Evolutionary conservation across 2,329 filamentous ascomycete genomes (phyloP).

Genomic region (Pyrenophora tritici-repentis): DNA sequence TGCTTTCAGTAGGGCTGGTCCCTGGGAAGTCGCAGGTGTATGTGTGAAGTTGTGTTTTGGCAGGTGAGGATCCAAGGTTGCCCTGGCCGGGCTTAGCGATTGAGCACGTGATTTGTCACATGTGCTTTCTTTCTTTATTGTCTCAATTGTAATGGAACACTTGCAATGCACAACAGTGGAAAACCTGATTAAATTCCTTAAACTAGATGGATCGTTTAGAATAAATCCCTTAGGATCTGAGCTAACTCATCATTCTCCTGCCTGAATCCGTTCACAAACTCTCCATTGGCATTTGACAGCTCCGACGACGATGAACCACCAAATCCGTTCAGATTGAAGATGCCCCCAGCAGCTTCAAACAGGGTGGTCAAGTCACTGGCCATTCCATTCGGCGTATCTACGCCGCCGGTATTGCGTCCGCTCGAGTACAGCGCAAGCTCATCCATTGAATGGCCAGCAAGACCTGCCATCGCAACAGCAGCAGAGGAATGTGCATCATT

Average conservation of each 20-base stretch:
- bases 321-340: constrained; percentile 30
- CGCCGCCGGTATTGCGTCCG: constrained; percentile 38
- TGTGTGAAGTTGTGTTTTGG: constrained; percentile 16
- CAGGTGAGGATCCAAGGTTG: constrained; percentile 21
- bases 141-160: background rate
- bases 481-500: constrained; percentile 64
- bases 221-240: constrained; percentile 63
- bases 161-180: too few species aligned
- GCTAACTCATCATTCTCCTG: constrained; percentile 66
- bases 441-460: constrained; percentile 66
- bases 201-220: constrained; percentile 45
- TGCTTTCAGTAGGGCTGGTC: constrained; percentile 5
- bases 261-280: constrained; percentile 53
- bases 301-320: constrained; percentile 37
- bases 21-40: constrained; percentile 4
- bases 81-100: constrained; percentile 25
- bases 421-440: constrained; percentile 57
- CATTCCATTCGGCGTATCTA: constrained; percentile 62
- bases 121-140: background rate
- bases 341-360: constrained; percentile 66
- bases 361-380: constrained; percentile 67
- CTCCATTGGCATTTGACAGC: constrained; percentile 47
- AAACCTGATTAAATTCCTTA: too few species aligned
- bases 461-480: constrained; percentile 68
- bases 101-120: constrained; percentile 20